Base-by-base conservation (phyloP, 2,329 filamentous ascomycete genomes). In the Paracoccidioides lutzii region DNA sequence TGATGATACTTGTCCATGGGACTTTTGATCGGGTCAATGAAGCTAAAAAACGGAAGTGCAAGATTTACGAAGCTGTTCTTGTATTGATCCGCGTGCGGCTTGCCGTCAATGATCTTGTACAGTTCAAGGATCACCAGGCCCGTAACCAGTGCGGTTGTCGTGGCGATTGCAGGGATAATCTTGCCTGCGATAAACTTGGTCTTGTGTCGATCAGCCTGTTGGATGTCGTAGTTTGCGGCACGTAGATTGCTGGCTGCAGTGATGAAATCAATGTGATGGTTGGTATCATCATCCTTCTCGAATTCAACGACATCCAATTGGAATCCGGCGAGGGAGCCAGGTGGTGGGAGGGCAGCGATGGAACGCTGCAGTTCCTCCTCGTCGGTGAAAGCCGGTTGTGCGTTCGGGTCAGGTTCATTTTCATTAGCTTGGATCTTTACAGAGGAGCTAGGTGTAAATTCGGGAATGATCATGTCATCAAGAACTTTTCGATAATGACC, bases 151-250 rank as follows among this genome's bases (percentile, higher is more conserved):
- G 93, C 91, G 2, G 93, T 98, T 0, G 93, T 97, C 3, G 93
- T 98, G 46, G 93, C 93, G 71, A 98, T 98, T 48, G 93, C 93
- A 28, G 93, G 93, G 62, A 98, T 98, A 64, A 98, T 98, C 81
- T 98, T 98, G 70, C 93, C 93, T 37, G 93, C 94, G 69, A 98
- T 98, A 73, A 98, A 97, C 78, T 98, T 98, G 59, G 91, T 98
- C 83, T 93, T 95, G 79, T 96, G 93, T 59, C 89, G 82, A 68
- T 98, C 91, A 0, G 93, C 90, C 60, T 84, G 81, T 66, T 88
- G 83, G 63, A 98, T 98, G 72, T 93, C 95, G 81, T 98, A 98
- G 76, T 98, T 98, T 72, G 95, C 87, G 0, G 93, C 93, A 58
- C 94, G 88, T 58, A 98, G 78, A 70, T 98, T 98, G 76, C 90